These are phyloP conservation scores for Gastrodia elata DNA, from an alignment of 106 monocot genomes.

Conservation along the genomic window DNA sequence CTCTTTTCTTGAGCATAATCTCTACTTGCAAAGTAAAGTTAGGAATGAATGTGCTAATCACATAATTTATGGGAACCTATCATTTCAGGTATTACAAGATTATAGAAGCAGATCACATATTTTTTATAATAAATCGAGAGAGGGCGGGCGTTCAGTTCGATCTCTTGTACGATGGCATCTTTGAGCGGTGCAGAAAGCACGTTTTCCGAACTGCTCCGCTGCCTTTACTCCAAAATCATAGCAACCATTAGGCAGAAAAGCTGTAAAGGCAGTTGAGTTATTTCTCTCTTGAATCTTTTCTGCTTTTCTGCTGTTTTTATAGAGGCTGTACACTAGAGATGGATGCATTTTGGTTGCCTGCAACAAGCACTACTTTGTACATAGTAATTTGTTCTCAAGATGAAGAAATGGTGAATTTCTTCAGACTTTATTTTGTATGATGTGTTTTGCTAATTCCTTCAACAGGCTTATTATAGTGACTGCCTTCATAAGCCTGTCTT, in stretches of 20 bases:
- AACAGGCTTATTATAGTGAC: too few relatives aligned
- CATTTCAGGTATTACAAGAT: conserved; percentile 84
- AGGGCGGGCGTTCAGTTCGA: conserved; percentile 90
- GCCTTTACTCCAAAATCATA: conserved; percentile 48
- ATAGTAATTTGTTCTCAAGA: background rate
- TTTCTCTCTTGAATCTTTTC: background rate
- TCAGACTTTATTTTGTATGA: too few relatives aligned
- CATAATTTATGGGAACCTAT: background rate
- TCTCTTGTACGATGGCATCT: conserved; percentile 74
- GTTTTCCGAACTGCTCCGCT: conserved; percentile 43
- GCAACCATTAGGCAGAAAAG: conserved; percentile 14
- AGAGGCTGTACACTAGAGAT: background rate
- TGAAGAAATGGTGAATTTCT: too few relatives aligned
- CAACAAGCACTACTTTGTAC: too few relatives aligned
- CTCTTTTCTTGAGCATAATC: too few relatives aligned
- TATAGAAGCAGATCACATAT: conserved; percentile 81
- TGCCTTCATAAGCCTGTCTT: too few relatives aligned
- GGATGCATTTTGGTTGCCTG: background rate
- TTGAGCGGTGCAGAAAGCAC: conserved; percentile 74
- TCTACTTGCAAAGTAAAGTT: too few relatives aligned
- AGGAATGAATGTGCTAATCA: too few relatives aligned
- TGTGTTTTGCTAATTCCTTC: too few relatives aligned
- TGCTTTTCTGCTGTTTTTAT: background rate
- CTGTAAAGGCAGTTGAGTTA: background rate
- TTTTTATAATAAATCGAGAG: conserved; percentile 71